Evolutionary conservation across 192 early-diverging fungal genomes (phyloP), one percentile per base, ranked within the genome.

Genomic region (Podila horticola): DNA sequence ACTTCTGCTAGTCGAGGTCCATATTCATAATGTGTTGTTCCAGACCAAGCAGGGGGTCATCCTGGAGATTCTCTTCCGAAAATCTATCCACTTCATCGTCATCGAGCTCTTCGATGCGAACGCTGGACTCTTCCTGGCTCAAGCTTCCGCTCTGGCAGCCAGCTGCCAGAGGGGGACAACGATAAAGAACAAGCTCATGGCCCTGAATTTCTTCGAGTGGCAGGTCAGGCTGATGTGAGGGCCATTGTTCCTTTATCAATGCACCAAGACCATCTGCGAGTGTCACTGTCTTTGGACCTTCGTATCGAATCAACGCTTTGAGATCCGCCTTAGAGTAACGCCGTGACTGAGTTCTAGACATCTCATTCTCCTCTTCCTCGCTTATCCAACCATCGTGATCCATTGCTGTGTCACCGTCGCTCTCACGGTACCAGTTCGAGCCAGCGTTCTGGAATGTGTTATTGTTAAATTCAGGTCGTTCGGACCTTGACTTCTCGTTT

Each of bases 21-120:
- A 79, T 68, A 34, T 72, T 70, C 65, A 72, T 79, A 65, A 64
- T 68, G 38, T 64, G 62, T 38, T 79, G 65, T 33, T 68, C 65
- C 36, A 79, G 28, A 2, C 62, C 65, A 29, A 68, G 45, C 29
- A 79, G 31, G 9, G 69, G 66, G 10, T 68, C 75, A 22, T 72
- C 55, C 20, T 71, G 60, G 29, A 52, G 17, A 38, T 22, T 31
- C 13, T 63, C 60, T 15, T 34, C 60, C 24, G 26, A n/a, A 58
- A 28, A 26, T 41, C 62, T 6, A 22, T 71, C 34, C 4, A 62
- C 75, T 2, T 72, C 69, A 29, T 71, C 69, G 7, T 79, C 76
- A 17, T 33, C 59, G 10, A 72, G 70, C 52, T 79, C 75, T 49
- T 79, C 65, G 26, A 79, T 64, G 4, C 48, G 4, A 2, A 45